phyloP scores from a whole-genome alignment of 106 monocot genomes.

The Alisma plantagoaquatica region DNA sequence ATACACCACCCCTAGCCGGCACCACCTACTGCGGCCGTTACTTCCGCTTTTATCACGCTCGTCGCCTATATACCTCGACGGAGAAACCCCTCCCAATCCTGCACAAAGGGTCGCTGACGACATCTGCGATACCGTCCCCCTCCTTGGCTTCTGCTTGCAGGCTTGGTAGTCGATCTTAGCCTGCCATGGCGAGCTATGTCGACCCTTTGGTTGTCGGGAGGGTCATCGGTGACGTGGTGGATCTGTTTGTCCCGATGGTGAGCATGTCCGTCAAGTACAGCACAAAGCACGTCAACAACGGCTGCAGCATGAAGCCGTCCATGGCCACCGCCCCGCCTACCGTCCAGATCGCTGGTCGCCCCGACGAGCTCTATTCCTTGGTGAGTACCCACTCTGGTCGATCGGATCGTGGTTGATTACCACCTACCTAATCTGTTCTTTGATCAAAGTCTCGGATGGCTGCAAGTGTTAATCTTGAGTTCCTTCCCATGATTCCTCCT shows the following conservation, averaged over 20 bases:
- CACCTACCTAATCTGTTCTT: neutral
- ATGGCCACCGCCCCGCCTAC: conserved; percentile 25
- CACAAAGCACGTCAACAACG: conserved; percentile 54
- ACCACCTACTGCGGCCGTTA: too few relatives aligned
- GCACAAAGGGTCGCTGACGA: too few relatives aligned
- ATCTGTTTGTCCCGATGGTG: conserved; percentile 51
- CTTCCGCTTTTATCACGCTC: too few relatives aligned
- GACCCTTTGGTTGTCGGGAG: conserved; percentile 70
- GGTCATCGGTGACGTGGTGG: conserved; percentile 84
- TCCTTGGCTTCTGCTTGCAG: neutral
- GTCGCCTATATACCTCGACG: too few relatives aligned
- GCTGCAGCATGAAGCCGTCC: conserved; percentile 60
- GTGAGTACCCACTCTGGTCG: conserved; percentile 10
- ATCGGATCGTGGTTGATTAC: neutral
- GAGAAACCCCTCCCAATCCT: too few relatives aligned
- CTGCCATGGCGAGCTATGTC: conserved; percentile 29
- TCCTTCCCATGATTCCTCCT: too few relatives aligned
- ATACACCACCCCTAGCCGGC: too few relatives aligned
- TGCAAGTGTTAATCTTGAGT: too few relatives aligned
- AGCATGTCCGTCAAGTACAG: conserved; percentile 43
- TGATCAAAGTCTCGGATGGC: too few relatives aligned
- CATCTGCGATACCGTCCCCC: neutral
- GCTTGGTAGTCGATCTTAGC: neutral
- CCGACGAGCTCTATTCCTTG: conserved; percentile 38
- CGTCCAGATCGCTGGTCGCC: conserved; percentile 36